Evolutionary conservation across 352 stramenopile genomes (phyloP), one percentile per base, ranked within the genome.

Genomic region (Pythium monospermum): DNA sequence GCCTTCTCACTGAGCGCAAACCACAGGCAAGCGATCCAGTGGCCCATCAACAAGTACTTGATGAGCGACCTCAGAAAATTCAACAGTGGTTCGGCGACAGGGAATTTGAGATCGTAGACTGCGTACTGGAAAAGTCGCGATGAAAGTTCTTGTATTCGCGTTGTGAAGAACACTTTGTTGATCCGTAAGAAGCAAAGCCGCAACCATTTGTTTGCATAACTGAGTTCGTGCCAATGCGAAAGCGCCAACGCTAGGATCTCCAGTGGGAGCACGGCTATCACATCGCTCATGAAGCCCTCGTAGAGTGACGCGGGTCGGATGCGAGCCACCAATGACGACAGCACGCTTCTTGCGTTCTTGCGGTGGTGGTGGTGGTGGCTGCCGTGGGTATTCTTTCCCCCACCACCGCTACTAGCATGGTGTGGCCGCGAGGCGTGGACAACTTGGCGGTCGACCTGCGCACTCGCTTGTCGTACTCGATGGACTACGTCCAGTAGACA

Each of bases 1-100:
- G 61, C 56, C 8, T 69, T 42, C 28, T 83, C 64, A 22, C 72
- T 79, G 2, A 67, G 61, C 0, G 68, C 53, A 53, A 71, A 87
- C 76, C 76, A 87, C 22, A 76, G 53, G 23, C 73, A 86, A 2
- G 73, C 76, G 37, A 90, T 65, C 21, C 76, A 72, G 46, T 90
- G 78, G 0, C 69, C 76, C 62, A 82, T 83, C 16, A 68, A 56
- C 8, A 87, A 21, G 43, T 83, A 90, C n/a, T 64, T 67, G 0
- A 25, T 36, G 7, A 90, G 37, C 2, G 73, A 74, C 2, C 70
- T 65, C 8, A 64, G n/a, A 18, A 85, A 87, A 19, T 71, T 69
- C 0, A 90, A 50, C 13, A 59, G 25, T 0, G 60, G 61, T 37
- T 90, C 78, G 0, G 54, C 59, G 1, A 83, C 47, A 1, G 55